Evolutionary conservation across 108 stramenopile genomes (phyloP).

Genomic region (Fragilaria crotonensis): DNA sequence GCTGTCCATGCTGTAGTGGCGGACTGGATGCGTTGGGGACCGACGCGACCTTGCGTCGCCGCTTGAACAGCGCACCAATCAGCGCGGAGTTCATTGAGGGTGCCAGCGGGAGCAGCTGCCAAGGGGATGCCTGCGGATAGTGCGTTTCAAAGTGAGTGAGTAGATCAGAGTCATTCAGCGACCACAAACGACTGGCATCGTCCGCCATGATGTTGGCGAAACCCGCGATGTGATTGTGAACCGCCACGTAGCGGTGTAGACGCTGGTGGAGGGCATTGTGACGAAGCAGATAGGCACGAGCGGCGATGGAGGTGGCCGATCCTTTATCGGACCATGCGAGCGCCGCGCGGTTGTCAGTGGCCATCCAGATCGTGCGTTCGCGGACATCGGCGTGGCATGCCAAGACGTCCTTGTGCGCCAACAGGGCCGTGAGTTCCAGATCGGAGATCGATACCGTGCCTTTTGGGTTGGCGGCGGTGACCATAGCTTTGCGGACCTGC

Average conservation of each 20-base stretch:
- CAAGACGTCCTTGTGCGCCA: constrained; percentile 36
- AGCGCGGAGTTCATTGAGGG: constrained; percentile 7
- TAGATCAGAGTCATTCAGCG: constrained; percentile 13
- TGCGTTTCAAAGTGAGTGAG: constrained; percentile 15
- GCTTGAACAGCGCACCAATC: constrained; percentile 10
- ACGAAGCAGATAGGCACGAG: no score
- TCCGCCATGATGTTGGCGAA: constrained; percentile 17
- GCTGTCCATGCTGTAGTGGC: constrained; percentile 4
- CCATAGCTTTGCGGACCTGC: constrained; percentile 6
- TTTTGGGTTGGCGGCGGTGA: constrained; percentile 14
- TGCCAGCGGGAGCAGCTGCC: neutral
- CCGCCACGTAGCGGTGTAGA: constrained; percentile 19
- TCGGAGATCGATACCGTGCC: constrained; percentile 31
- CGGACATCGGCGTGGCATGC: constrained; percentile 18
- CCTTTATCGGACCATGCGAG: constrained; percentile 31
- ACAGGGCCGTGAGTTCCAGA: constrained; percentile 28
- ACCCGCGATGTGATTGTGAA: constrained; percentile 9
- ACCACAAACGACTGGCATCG: constrained; percentile 14
- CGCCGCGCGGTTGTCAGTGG: constrained; percentile 28
- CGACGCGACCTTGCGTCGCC: constrained; percentile 5
- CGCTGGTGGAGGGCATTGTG: constrained; percentile 28
- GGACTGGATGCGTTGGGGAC: neutral
- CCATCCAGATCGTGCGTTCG: constrained; percentile 17
- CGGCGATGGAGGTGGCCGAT: constrained; percentile 27
- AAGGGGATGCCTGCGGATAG: constrained; percentile 1